Evolutionary conservation across 805 yeast species (phyloP), one percentile per base, ranked within the genome.

Genomic region (Wickerhamomyces bovis): DNA sequence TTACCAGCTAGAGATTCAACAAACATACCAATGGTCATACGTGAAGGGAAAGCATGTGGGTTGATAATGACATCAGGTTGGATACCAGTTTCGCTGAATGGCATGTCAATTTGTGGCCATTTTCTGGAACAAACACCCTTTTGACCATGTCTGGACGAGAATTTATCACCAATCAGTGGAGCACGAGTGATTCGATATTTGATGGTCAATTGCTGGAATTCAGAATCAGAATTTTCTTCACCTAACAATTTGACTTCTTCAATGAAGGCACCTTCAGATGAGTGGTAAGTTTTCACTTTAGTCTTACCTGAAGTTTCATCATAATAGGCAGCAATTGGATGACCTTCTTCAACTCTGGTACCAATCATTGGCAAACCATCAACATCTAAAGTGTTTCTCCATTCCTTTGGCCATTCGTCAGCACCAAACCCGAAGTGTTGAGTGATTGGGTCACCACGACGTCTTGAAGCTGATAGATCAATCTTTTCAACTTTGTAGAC

Each of bases 11-110:
- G 70, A 45, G 95, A 85, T 70, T 94, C 99, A 42, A 94, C 97
- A 70, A 94, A 94, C 98, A 94, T 94, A 73, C 99, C 99, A 68
- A 94, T 92, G 12, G 99, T 94, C 99, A 94, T 94, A 75, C 99
- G 94, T 42, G 98, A 92, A 58, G 99, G 99, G 92, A 92, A 94
- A 55, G 98, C 99, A 67, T 92, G 99, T 4, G 99, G 99, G 66
- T 94, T 94, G 63, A 94, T 94, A 63, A 94, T 94, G 57, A 94
- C 85, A 70, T 94, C 99, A 2, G 99, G 99, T 66, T 87, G 96
- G 51, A 94, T 92, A 60, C 99, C 99, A 30, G 87, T 74, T 70
- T 94, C 99, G 54, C 89, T 79, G 73, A 94, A 94, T 45, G 99
- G 99, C 96, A 94, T 82, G 67, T 94, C 98, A 53, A 88, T 75